phyloP scores from a whole-genome alignment of 2,329 filamentous ascomycete genomes.

The Hypoxylon sp. region DNA sequence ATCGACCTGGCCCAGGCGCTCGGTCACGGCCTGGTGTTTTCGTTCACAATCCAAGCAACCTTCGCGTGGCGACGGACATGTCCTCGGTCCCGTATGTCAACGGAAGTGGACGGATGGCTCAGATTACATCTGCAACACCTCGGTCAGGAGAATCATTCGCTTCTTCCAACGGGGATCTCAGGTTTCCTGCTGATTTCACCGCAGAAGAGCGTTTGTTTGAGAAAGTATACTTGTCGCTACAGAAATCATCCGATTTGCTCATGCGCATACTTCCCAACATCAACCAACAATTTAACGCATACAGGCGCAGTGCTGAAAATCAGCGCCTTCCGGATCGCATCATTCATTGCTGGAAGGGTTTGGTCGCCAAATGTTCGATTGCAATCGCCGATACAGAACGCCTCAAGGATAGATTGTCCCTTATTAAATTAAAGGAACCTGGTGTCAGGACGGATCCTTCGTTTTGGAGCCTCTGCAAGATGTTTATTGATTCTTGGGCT shows the following conservation, averaged over 20 bases:
- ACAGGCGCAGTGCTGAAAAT: slow-evolving; percentile 69
- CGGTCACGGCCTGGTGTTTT: slow-evolving; percentile 51
- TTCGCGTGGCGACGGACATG: slow-evolving; percentile 66
- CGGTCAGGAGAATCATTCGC: slow-evolving; percentile 84
- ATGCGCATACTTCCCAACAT: slow-evolving; percentile 75
- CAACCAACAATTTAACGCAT: slow-evolving; percentile 70
- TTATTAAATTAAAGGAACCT: slow-evolving; percentile 86
- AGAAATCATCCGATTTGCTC: slow-evolving; percentile 76
- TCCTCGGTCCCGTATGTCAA: slow-evolving; percentile 59
- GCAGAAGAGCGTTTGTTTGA: slow-evolving; percentile 87
- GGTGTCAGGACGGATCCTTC: slow-evolving; percentile 70
- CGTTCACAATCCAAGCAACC: slow-evolving; percentile 60
- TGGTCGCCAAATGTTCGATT: slow-evolving; percentile 75
- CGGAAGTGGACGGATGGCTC: slow-evolving; percentile 59
- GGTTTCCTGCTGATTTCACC: slow-evolving; percentile 68
- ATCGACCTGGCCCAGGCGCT: slow-evolving; percentile 53
- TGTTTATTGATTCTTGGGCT: slow-evolving; percentile 75
- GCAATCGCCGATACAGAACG: slow-evolving; percentile 78
- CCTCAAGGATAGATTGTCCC: slow-evolving; percentile 75
- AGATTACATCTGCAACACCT: slow-evolving; percentile 71
- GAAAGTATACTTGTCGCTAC: slow-evolving; percentile 79
- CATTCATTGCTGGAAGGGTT: slow-evolving; percentile 71
- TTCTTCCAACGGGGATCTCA: slow-evolving; percentile 60
- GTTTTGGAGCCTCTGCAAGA: slow-evolving; percentile 77
- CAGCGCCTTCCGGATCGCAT: slow-evolving; percentile 67